Evolutionary conservation across 345 rosid genomes (phyloP).

Genomic region (Melaleuca quinquenervia): DNA sequence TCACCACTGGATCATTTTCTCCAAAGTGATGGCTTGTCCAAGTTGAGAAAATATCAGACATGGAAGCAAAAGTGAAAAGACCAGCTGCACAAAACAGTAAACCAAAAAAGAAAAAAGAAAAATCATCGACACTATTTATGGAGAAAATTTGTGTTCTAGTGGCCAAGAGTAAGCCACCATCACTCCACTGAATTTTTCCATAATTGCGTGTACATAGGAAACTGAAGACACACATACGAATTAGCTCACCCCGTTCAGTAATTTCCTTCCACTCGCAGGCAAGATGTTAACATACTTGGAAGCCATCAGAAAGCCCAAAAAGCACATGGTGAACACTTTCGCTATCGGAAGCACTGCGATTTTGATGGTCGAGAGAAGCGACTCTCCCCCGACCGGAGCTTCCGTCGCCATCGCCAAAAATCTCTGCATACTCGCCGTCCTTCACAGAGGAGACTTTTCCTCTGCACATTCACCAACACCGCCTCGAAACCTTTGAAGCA

Average conservation of each 20-base stretch:
- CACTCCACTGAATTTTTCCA: neutral
- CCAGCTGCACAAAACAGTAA: slow-evolving; percentile 44
- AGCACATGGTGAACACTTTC: slow-evolving; percentile 90
- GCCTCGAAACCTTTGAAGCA: neutral
- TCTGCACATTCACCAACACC: neutral
- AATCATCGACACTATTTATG: neutral
- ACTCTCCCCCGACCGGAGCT: slow-evolving; percentile 35
- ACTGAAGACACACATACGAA: neutral
- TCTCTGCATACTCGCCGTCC: slow-evolving; percentile 15
- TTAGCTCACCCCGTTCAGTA: slow-evolving; percentile 72
- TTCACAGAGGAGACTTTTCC: neutral
- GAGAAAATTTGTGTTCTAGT: neutral
- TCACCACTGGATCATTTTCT: slow-evolving; percentile 88
- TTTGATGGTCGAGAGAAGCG: slow-evolving; percentile 51
- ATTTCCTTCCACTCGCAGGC: slow-evolving; percentile 83
- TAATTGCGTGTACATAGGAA: neutral
- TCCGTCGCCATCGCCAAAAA: slow-evolving; percentile 20
- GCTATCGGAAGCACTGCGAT: slow-evolving; percentile 96
- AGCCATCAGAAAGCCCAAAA: slow-evolving; percentile 94
- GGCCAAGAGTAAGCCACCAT: neutral
- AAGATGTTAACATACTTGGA: slow-evolving; percentile 88
- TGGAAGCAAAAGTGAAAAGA: slow-evolving; percentile 93
- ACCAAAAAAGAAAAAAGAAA: neutral
- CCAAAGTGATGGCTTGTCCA: slow-evolving; percentile 79
- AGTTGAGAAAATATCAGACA: slow-evolving; percentile 96